Evolutionary conservation across 2,329 filamentous ascomycete genomes (phyloP), one percentile per base, ranked within the genome.

Genomic region (Fusarium foetens): DNA sequence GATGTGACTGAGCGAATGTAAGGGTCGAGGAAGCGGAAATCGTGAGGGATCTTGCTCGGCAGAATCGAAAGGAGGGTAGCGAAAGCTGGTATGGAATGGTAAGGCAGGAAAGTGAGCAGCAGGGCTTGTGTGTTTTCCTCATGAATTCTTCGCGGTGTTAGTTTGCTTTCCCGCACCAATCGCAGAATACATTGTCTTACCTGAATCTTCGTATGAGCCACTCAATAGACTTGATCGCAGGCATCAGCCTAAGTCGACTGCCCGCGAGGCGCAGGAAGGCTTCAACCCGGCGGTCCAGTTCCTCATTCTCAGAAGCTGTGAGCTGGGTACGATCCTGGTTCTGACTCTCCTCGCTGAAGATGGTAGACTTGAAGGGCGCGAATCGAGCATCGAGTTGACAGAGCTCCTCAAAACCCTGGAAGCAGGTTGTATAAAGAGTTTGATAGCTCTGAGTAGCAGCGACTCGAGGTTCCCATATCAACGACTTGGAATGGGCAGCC

Each of bases 341-440:
- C 80, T 94, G 95, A 83, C 95, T 98, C 84, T 97, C 93, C 77
- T 96, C 93, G 84, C 93, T 97, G 87, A 98, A 99, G 63, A 99
- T 87, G 59, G 90, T 95, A 63, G 88, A 86, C 68, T 89, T 88
- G 79, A 95, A 99, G 39, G 87, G 86, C 19, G 87, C 79, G 78
- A 98, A 98, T 65, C 94, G 90, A 29, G 86, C 81, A 80, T 99
- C 97, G 59, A 99, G 87, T 74, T 91, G 90, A 82, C 96, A 98
- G 65, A 99, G 86, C 78, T 99, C 96, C 71, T 94, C 90, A 78
- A 95, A 99, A 4, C 95, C 96, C 78, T 97, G 93, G 74, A 91
- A 86, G 80, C 95, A 98, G 80, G 97, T 89, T 63, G 92, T 89
- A 81, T 93, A 98, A 65, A 99, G 88, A 8, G 92, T 93, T 79